Evolutionary conservation across 2,329 filamentous ascomycete genomes (phyloP).

Genomic region (Aschersonia sp.): DNA sequence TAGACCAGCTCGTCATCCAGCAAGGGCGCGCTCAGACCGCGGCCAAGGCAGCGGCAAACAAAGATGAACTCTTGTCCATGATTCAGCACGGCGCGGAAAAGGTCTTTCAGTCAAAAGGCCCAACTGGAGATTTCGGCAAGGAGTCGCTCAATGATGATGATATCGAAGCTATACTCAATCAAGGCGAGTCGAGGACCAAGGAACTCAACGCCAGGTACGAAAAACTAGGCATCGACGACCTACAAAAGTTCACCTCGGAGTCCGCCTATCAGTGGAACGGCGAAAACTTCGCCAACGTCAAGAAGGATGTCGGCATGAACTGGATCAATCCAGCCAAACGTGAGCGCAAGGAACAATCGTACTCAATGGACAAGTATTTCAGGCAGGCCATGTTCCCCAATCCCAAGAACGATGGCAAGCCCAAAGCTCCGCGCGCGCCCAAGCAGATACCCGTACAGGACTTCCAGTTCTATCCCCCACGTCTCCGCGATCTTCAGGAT

Average conservation of each 20-base stretch:
- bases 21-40: slow-evolving; percentile 88
- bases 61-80: slow-evolving; percentile 93
- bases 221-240: slow-evolving; percentile 87
- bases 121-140: slow-evolving; percentile 44
- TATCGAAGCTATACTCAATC: slow-evolving; percentile 75
- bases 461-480: slow-evolving; percentile 89
- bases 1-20: slow-evolving; percentile 96
- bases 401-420: slow-evolving; percentile 79
- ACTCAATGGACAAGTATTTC: slow-evolving; percentile 99
- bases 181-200: slow-evolving; percentile 79
- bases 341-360: slow-evolving; percentile 94
- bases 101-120: slow-evolving; percentile 66
- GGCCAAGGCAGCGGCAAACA: slow-evolving; percentile 81
- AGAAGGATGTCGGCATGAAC: slow-evolving; percentile 81
- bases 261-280: slow-evolving; percentile 99
- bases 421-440: slow-evolving; percentile 87
- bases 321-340: slow-evolving; percentile 99
- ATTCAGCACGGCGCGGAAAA: slow-evolving; percentile 98
- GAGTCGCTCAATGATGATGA: slow-evolving; percentile 68
- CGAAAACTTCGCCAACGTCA: slow-evolving; percentile 81
- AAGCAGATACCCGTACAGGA: slow-evolving; percentile 89
- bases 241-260: slow-evolving; percentile 96
- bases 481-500: slow-evolving; percentile 79
- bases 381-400: slow-evolving; percentile 68
- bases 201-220: slow-evolving; percentile 89